Base-by-base conservation (phyloP, 164 flowering plant genomes). In the Brasenia schreberi region DNA sequence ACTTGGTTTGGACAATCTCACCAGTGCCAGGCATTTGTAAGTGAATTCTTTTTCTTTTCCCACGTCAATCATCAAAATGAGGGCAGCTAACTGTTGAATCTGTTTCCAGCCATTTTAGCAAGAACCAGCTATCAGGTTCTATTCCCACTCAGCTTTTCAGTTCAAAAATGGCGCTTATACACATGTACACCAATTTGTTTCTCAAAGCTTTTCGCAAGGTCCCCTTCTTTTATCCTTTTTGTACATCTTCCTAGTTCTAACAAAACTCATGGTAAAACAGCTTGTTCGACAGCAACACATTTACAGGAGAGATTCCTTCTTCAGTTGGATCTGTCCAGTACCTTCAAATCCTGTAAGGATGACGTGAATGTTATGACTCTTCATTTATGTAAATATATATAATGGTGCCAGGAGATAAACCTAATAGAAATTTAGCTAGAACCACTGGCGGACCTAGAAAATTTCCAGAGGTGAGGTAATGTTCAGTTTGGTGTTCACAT, bases 11-110 rank as follows among this genome's bases (percentile, higher is more conserved):
- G 78, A 76, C 62, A 61, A 64, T 75, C 71, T 76, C 61, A 23
- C 64, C 42, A 39, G 73, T 7, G 65, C 76, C 17, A 68, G 49
- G 64, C 81, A 81, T 71, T 81, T 81, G 84, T 81, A 77, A 42
- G 78, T 61, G 27, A 33, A 33, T 11, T 10, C 12, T 49, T 9
- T 49, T 49, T 9, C 56, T 49, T 14, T 49, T 49, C 9, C 4
- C 16, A 1, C 56, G 10, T 49, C 16, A 49, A 49, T 14, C 16
- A 49, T 9, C 56, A 49, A 49, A 49, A 5, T 49, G 39, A 33
- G 39, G 56, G 10, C 56, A 49, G 56, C 16, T 49, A 9, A 9
- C 16, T 49, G 4, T 49, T 5, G 0, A 9, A 9, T 9, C 4
- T 14, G 4, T 61, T 65, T n/a, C n/a, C 79, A 81, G 83, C 58